phyloP scores from a whole-genome alignment of 2,329 filamentous ascomycete species.

The Exophiala spinifera region DNA sequence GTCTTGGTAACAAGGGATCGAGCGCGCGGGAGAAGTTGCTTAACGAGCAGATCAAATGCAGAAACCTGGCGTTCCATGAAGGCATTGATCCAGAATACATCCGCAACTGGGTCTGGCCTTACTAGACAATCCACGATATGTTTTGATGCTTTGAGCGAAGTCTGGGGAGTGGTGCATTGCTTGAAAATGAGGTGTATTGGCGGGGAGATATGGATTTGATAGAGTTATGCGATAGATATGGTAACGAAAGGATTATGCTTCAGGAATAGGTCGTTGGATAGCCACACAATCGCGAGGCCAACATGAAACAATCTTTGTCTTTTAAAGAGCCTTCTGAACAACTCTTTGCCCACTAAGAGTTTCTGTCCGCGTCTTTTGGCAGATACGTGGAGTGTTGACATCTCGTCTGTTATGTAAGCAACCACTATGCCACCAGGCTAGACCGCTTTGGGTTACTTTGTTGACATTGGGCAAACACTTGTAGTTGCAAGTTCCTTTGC shows the following conservation, averaged over 20 bases:
- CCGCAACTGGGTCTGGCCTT: conserved; percentile 65
- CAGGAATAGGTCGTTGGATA: not conserved
- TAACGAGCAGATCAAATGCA: conserved; percentile 62
- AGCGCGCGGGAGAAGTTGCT: conserved; percentile 62
- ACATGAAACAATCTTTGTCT: too few relatives aligned
- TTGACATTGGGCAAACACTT: too few relatives aligned
- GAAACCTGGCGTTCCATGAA: conserved; percentile 64
- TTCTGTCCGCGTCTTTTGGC: too few relatives aligned
- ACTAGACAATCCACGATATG: conserved; percentile 13
- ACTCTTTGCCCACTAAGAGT: too few relatives aligned
- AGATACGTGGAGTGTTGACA: too few relatives aligned
- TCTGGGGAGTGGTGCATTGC: not conserved
- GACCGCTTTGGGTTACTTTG: too few relatives aligned
- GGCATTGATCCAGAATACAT: conserved; percentile 67
- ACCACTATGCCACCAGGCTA: too few relatives aligned
- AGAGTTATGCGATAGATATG: not conserved
- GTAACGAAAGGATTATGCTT: not conserved
- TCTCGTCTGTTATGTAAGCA: too few relatives aligned
- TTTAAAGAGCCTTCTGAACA: too few relatives aligned
- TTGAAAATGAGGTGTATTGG: not conserved
- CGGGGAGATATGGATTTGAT: not conserved
- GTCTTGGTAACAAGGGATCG: conserved; percentile 62
- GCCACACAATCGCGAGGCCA: too few relatives aligned
- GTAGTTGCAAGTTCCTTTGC: too few relatives aligned
- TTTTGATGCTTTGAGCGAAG: too few relatives aligned